A percentile compares a stretch with the other conserved stretches of the same genome.
These are phyloP conservation scores for Cercospora sp. DNA, from an alignment of 2,329 filamentous ascomycete species.

Conservation along the genomic window DNA sequence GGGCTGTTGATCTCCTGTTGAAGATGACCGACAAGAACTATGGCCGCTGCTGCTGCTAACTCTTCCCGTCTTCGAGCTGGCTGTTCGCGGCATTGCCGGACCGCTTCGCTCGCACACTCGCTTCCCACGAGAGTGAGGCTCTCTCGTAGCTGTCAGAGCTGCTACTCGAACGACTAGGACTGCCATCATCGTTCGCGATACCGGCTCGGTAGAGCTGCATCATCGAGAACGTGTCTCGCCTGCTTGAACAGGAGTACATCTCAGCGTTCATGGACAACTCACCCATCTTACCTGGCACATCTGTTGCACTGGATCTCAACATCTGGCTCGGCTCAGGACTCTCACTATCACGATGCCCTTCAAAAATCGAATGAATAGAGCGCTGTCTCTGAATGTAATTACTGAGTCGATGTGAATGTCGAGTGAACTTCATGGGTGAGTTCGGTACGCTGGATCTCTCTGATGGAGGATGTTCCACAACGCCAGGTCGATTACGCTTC, in stretches of 20 bases:
- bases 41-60: not conserved
- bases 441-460: not conserved
- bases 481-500: not conserved
- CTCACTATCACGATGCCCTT: not conserved
- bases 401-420: not conserved
- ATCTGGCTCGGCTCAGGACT: not conserved
- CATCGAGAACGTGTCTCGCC: not conserved
- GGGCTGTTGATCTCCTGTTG: no score
- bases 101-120: constrained; percentile 2
- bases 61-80: not conserved
- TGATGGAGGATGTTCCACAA: not conserved
- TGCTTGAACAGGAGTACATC: not conserved
- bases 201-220: not conserved
- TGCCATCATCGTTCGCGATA: not conserved
- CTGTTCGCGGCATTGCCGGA: not conserved
- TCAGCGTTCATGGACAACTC: not conserved
- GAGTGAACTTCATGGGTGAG: constrained; percentile 2
- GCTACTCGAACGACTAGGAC: not conserved
- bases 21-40: no score
- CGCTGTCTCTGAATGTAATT: not conserved
- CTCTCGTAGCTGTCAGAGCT: constrained; percentile 12
- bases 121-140: constrained; percentile 5
- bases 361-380: not conserved
- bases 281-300: not conserved
- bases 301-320: not conserved